phyloP scores from a whole-genome alignment of 208 protist genomes.

The Crithidia bombi region DNA sequence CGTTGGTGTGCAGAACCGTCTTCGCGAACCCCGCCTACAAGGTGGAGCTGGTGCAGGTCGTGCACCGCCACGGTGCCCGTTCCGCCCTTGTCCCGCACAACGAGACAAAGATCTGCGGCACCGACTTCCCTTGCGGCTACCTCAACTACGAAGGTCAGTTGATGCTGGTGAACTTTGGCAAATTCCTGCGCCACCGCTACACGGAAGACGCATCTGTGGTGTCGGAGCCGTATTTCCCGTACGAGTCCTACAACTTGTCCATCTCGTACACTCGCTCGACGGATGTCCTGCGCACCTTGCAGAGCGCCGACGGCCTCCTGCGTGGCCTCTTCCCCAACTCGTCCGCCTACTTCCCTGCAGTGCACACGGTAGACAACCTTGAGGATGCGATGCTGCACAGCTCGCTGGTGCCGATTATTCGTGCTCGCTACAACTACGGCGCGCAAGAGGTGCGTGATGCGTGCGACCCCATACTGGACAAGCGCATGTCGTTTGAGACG shows the following conservation, averaged over 20 bases:
- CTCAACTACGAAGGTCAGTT: slow-evolving; percentile 45
- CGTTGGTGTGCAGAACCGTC: slow-evolving; percentile 3
- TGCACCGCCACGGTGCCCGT: slow-evolving; percentile 69
- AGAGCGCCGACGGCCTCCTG: slow-evolving; percentile 53
- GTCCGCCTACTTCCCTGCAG: slow-evolving; percentile 43
- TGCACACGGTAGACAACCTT: slow-evolving; percentile 43
- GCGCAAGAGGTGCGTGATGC: slow-evolving; percentile 18
- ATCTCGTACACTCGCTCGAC: slow-evolving; percentile 64
- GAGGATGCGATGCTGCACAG: slow-evolving; percentile 42
- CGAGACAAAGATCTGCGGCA: slow-evolving; percentile 48
- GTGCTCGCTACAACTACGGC: slow-evolving; percentile 32
- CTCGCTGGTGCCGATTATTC: slow-evolving; percentile 25
- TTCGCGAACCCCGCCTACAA: slow-evolving; percentile 31
- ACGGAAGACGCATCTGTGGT: slow-evolving; percentile 33
- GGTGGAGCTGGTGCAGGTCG: slow-evolving; percentile 50
- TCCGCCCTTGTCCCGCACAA: slow-evolving; percentile 37
- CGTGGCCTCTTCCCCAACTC: slow-evolving; percentile 44
- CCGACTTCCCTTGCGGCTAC: slow-evolving; percentile 51
- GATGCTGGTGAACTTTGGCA: slow-evolving; percentile 52
- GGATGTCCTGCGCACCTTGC: slow-evolving; percentile 57
- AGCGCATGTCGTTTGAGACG: slow-evolving; percentile 26
- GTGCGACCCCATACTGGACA: slow-evolving; percentile 34
- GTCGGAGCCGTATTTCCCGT: slow-evolving; percentile 35
- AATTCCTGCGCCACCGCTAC: slow-evolving; percentile 49
- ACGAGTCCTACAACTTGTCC: slow-evolving; percentile 46